A percentile compares a stretch with the other conserved stretches of the same genome.
Conservation (phyloP, 148 eudicot genomes). For the Chenopodium album region DNA sequence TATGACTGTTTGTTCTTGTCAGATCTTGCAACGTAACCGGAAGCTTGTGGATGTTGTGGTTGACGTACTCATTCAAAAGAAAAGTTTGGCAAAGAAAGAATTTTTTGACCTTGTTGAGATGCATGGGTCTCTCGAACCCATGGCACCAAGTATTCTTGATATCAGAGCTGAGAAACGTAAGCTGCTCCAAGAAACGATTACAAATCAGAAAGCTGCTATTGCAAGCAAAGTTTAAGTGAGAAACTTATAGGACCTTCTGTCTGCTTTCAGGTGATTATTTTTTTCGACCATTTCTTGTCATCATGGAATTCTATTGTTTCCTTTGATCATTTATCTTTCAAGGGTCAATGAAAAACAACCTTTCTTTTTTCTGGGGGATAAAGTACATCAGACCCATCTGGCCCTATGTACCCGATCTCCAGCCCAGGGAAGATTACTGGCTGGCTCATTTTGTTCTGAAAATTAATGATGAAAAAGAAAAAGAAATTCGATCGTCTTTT, state of each 20-base stretch:
- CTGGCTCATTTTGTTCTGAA: neutral
- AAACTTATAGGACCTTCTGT: neutral
- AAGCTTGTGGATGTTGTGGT: slow-evolving; percentile 79
- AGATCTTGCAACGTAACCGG: slow-evolving; percentile 67
- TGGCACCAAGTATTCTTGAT: slow-evolving; percentile 60
- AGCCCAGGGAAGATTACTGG: neutral
- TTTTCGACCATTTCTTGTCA: neutral
- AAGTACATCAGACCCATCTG: too few relatives aligned
- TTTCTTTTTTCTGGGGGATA: too few relatives aligned
- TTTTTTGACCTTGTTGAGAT: slow-evolving; percentile 63
- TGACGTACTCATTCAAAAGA: slow-evolving; percentile 53
- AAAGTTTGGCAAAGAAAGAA: slow-evolving; percentile 65
- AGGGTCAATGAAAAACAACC: neutral
- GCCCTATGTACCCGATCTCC: too few relatives aligned
- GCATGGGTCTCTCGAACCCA: slow-evolving; percentile 67
- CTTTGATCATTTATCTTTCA: neutral
- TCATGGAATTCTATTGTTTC: neutral
- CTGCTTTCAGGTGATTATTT: slow-evolving; percentile 11
- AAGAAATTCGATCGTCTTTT: neutral
- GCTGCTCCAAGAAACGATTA: slow-evolving; percentile 41
- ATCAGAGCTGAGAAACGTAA: slow-evolving; percentile 48
- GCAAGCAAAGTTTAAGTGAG: slow-evolving; percentile 33
- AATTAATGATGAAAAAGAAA: neutral
- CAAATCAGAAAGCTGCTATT: slow-evolving; percentile 34
- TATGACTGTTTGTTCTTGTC: slow-evolving; percentile 16